Percentiles rank a stretch among this genome's conserved stretches.
These are phyloP conservation scores for Lactarius tabidus DNA, from an alignment of 768 basidiomycete species.

Conservation along the genomic window DNA sequence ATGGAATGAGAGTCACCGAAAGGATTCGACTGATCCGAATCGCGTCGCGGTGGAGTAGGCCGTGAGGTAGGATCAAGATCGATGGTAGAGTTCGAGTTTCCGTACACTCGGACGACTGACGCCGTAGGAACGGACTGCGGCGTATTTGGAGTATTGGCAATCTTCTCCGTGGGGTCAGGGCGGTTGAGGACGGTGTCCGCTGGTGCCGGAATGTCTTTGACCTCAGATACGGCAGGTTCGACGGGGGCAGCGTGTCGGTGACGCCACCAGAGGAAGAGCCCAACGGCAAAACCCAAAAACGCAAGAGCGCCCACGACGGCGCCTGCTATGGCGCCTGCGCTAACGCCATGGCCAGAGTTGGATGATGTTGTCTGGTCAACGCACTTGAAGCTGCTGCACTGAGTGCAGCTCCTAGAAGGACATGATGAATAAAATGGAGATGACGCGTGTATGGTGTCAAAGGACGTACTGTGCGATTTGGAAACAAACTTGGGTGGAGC, in stretches of 20 bases:
- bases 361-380: slow-evolving; percentile 32
- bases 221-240: slow-evolving; percentile 39
- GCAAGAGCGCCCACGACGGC: slow-evolving; percentile 63
- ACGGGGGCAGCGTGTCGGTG: slow-evolving; percentile 38
- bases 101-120: slow-evolving; percentile 48
- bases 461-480: slow-evolving; percentile 53
- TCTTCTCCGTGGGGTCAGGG: slow-evolving; percentile 76
- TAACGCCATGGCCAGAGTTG: slow-evolving; percentile 38
- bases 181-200: slow-evolving; percentile 76
- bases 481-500: slow-evolving; percentile 52
- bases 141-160: slow-evolving; percentile 28
- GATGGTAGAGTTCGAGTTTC: slow-evolving; percentile 45
- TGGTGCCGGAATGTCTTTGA: slow-evolving; percentile 60
- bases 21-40: slow-evolving; percentile 52
- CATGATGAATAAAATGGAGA: background rate
- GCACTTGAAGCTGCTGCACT: slow-evolving; percentile 54
- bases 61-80: slow-evolving; percentile 51
- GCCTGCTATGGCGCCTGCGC: slow-evolving; percentile 70
- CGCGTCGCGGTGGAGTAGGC: slow-evolving; percentile 28
- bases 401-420: slow-evolving; percentile 49
- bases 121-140: slow-evolving; percentile 27
- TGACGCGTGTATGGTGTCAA: background rate
- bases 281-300: slow-evolving; percentile 50
- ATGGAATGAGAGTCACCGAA: slow-evolving; percentile 78
- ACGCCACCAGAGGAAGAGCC: slow-evolving; percentile 61